Percentiles rank a stretch among this genome's conserved stretches.
phyloP scores from a whole-genome alignment of 768 basidiomycete genomes.

The Xerocomellus amylosporus region DNA sequence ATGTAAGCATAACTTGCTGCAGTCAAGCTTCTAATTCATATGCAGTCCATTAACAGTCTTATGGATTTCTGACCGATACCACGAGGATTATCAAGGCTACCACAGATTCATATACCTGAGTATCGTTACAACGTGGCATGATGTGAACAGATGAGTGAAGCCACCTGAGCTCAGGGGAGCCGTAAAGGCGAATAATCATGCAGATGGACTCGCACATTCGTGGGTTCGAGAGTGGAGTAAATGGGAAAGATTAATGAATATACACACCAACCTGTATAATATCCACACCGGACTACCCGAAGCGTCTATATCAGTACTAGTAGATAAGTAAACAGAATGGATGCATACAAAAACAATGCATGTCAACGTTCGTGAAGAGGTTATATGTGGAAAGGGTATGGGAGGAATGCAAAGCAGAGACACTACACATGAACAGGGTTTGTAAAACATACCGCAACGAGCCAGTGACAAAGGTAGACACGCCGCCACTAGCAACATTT shows the following conservation, averaged over 20 bases:
- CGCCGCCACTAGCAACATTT: slow-evolving; percentile 57
- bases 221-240: neutral
- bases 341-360: slow-evolving; percentile 11
- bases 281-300: slow-evolving; percentile 8
- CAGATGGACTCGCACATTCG: neutral
- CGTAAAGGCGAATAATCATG: neutral
- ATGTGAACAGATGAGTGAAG: neutral
- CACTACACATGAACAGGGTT: slow-evolving; percentile 4
- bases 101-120: neutral
- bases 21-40: neutral
- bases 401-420: slow-evolving; percentile 8
- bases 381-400: slow-evolving; percentile 29
- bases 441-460: slow-evolving; percentile 17
- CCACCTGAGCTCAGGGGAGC: neutral
- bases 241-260: neutral
- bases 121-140: neutral
- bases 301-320: slow-evolving; percentile 22
- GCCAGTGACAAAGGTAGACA: neutral
- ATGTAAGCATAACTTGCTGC: slow-evolving; percentile 37
- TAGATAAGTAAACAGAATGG: slow-evolving; percentile 19
- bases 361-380: slow-evolving; percentile 12
- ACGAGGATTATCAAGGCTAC: slow-evolving; percentile 27
- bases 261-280: neutral
- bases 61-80: slow-evolving; percentile 49
- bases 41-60: slow-evolving; percentile 35